Evolutionary conservation across 495 filamentous ascomycete species (phyloP), one percentile per base, ranked within the genome.

Genomic region (Lepraria neglecta): DNA sequence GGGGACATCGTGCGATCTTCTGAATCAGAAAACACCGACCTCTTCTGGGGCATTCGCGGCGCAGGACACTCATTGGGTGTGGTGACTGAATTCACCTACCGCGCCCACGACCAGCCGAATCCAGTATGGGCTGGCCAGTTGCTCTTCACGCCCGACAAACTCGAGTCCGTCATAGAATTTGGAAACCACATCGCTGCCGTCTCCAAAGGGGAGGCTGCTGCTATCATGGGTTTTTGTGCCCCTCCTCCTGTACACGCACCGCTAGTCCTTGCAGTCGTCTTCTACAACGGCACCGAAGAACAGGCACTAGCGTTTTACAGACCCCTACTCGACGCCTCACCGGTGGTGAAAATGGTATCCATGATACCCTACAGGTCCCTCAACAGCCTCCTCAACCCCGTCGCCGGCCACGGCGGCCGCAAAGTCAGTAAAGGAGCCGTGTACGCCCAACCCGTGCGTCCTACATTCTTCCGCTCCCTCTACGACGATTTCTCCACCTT

Each of bases 1-100:
- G 80, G 80, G 0, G 50, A 56, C 35, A 68, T 78, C 40, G 68
- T 76, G 14, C 73, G 64, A 1, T 75, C 76, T 3, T 76, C 75
- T 43, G 55, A 65, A 27, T 62, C 61, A 4, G 73, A 78, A 52
- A 64, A 80, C 58, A 19, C 55, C 1, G 78, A 81, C 42, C 66
- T 81, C 28, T 79, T 80, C 60, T 81, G 76, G 76, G 78, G 71
- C 1, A 57, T 81, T n/a, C 71, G 74, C 17, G 78, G 76, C 9
- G 78, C 76, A 3, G 77, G 77, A 0, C 72, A 75, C 48, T 75
- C 72, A 44, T 81, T 81, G 58, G 78, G 77, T 5, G 73, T 79
- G 11, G 75, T 75, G 5, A 66, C 73, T 2, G 73, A 78, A 28
- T 82, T 82, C 64, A 76, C 70, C 11, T 80, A 76, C 70, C 76